Evolutionary conservation across 176 grass and related monocot species (phyloP).

Genomic region (Saccharum officinarum): DNA sequence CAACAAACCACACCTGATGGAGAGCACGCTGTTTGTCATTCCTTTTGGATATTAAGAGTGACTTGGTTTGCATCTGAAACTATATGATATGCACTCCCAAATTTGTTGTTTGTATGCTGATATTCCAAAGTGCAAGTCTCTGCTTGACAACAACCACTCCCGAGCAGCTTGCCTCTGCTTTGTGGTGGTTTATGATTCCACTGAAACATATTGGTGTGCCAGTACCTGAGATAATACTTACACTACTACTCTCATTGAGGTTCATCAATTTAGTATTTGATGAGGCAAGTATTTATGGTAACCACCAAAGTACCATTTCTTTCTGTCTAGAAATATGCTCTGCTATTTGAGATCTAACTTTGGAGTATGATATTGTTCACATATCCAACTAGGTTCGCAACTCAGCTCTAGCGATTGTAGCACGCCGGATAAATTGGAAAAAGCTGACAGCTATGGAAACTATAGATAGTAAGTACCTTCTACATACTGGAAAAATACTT

Average conservation of each 20-base stretch:
- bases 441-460: slow-evolving; percentile 71
- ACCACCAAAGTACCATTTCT: slow-evolving; percentile 21
- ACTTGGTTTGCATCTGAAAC: not conserved
- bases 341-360: slow-evolving; percentile 31
- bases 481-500: slow-evolving; percentile 7
- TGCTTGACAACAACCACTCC: slow-evolving; percentile 87
- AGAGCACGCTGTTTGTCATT: not conserved
- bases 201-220: slow-evolving; percentile 70
- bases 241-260: slow-evolving; percentile 86
- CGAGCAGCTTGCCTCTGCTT: slow-evolving; percentile 93
- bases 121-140: slow-evolving; percentile 97
- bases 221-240: slow-evolving; percentile 90
- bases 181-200: slow-evolving; percentile 95
- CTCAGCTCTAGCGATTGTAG: slow-evolving; percentile 80
- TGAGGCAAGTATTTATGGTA: slow-evolving; percentile 65
- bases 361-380: slow-evolving; percentile 20
- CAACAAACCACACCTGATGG: slow-evolving; percentile 2
- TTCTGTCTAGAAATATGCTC: slow-evolving; percentile 12
- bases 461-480: slow-evolving; percentile 74
- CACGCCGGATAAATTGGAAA: slow-evolving; percentile 76
- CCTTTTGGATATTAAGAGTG: not conserved
- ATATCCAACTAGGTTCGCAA: slow-evolving; percentile 70
- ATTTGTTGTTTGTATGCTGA: slow-evolving; percentile 53
- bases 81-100: not conserved
- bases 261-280: slow-evolving; percentile 98